Evolutionary conservation across 345 rosid genomes (phyloP), one percentile per base, ranked within the genome.

Genomic region (Brassica rapa): DNA sequence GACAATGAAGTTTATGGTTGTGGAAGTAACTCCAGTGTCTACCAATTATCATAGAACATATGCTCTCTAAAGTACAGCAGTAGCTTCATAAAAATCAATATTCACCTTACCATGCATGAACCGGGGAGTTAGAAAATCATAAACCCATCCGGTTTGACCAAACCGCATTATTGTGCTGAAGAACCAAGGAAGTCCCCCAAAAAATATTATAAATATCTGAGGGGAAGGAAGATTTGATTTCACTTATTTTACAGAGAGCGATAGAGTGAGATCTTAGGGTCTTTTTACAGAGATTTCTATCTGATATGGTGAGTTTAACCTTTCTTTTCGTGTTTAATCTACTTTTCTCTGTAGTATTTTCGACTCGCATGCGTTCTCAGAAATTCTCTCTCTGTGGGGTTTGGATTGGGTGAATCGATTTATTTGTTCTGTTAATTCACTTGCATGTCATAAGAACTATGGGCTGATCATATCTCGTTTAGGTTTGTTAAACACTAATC

Each of bases 81-180:
- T 51, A 51, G 3, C 4, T 53, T 53, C 24, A 53, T 53, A 53
- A 53, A 15, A 53, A 53, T 53, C 10, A 53, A 0, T 53, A 53
- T 7, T 6, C 24, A 53, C 24, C 24, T 53, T 16, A 16, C 59
- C 59, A 53, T 16, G 59, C 56, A 49, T 49, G 30, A 27, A 27
- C 66, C 21, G 39, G 3, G 65, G 65, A 23, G 63, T 5, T 59
- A 62, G 3, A 49, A 23, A 49, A 77, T 53, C 24, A 3, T 19
- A 37, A 71, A 72, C 57, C 78, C 46, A 72, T 30, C 78, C 63
- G 78, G 74, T 67, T 79, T 73, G 64, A 73, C 35, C 73, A 66
- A 78, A 66, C 77, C 77, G 30, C 3, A 1, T 39, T 46, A 4
- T n/a, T 7, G 32, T 9, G 32, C 11, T 25, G 16, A 14, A 46